phyloP scores from a whole-genome alignment of 176 grass and related monocot genomes.

The Oryza rufipogon region DNA sequence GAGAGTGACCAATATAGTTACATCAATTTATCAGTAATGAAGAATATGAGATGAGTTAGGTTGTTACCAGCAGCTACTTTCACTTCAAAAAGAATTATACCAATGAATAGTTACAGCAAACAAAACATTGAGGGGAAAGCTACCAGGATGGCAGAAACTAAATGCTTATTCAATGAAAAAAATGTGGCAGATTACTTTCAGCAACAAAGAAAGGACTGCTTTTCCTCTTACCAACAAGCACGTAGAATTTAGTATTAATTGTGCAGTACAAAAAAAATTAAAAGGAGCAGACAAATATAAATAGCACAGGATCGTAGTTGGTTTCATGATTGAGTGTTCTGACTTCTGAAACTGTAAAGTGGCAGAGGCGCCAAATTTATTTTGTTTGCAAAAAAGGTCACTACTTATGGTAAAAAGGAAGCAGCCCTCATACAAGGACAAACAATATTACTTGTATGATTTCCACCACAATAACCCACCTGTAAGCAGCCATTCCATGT shows the following conservation, averaged over 20 bases:
- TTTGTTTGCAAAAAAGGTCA: background rate
- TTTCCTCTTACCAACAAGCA: background rate
- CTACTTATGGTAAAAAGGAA: background rate
- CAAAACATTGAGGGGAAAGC: background rate
- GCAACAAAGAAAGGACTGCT: background rate
- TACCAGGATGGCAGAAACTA: background rate
- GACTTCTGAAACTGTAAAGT: background rate
- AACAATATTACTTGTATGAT: background rate
- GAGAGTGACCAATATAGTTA: background rate
- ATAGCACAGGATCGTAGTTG: background rate
- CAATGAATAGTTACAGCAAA: conserved; percentile 13
- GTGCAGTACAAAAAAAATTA: background rate
- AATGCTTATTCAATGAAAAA: background rate
- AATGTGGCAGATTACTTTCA: background rate
- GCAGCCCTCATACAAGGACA: background rate
- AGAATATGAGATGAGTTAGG: background rate
- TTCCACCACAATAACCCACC: conserved; percentile 44
- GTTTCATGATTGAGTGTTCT: background rate
- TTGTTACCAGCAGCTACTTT: background rate
- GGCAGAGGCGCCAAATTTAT: background rate
- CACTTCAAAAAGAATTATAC: background rate
- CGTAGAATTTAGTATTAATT: background rate
- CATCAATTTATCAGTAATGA: conserved; percentile 7
- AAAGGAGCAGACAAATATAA: background rate
- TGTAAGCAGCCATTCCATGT: conserved; percentile 89